Evolutionary conservation across 2,329 filamentous ascomycete genomes (phyloP), one percentile per base, ranked within the genome.

Genomic region (Ophiostoma montium): DNA sequence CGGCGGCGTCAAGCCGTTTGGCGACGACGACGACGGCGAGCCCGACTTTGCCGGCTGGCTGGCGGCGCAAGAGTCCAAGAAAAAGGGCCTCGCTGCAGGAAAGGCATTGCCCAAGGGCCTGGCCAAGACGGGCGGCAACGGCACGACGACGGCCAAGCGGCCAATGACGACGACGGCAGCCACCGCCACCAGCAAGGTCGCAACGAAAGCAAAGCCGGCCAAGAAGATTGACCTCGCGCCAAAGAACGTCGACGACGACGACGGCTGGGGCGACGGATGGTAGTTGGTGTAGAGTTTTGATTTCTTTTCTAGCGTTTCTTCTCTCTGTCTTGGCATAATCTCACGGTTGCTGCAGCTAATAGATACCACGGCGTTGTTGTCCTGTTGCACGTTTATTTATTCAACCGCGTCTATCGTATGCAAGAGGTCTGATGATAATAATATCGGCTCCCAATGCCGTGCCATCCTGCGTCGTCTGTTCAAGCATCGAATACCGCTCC

Each of bases 41-140:
- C 90, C 90, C 0, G 92, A 96, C 63, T 96, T 98, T 64, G 90
- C 88, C 5, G 89, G 88, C 5, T 96, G 92, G 89, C 66, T 96
- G 19, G 88, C 86, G 12, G 88, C 89, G 12, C 79, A 84, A 6
- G 75, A 82, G 54, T 46, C 48, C 30, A 77, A 84, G 54, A 72
- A 72, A 11, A 61, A 62, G 1, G 59, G 63, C 51, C 47, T 60
- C 38, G 63, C 61, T 2, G 58, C 64, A 2, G 58, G 64, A 53
- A 92, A 85, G 56, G 68, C 82, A 3, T 62, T 96, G 49, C 89
- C 90, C 0, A 98, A 94, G 65, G 90, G 90, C 0, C 63, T 96
- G 23, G 67, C 71, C 1, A 95, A 94, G 65, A 42, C 39, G 8
- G 63, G 55, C 0, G 59, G 59, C 10, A 43, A 56, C 6, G 35